Base-by-base conservation (phyloP, 2,329 filamentous ascomycete genomes). In the Arachnomyces sp. region DNA sequence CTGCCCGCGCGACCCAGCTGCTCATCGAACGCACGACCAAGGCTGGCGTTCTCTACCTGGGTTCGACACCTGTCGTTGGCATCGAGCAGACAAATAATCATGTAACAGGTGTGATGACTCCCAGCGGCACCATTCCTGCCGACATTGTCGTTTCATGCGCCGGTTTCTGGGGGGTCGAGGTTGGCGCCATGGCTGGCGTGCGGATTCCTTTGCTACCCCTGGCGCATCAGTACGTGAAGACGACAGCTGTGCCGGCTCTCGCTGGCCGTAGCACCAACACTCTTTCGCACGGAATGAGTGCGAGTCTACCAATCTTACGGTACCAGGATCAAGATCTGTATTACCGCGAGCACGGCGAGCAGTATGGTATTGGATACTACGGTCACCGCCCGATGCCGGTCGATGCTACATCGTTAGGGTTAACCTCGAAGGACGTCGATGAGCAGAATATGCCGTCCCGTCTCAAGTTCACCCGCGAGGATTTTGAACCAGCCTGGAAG, bases 151-250 rank as follows among this genome's bases (percentile, higher is more conserved):
- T 82, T 29, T 80, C 76, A 2, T 82, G 78, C 45, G 78, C 76
- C 5, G 78, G 78, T 0, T 78, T 82, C 55, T 82, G 78, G 78
- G 78, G 78, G 8, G 78, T 80, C 6, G 77, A 82, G 52, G 63
- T 82, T 5, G 78, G 78, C 15, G 73, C 71, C 4, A 78, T 82
- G 77, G 68, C 74, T 31, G 77, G 69, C 3, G 50, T 80, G 9
- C 60, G 70, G 2, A 68, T 82, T 15, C 78, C 78, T 5, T 57
- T 82, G 3, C 66, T 79, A 1, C 78, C 78, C 3, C 67, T 82
- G 43, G 78, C 70, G 0, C 78, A 82, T 39, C 78, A 82, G 47
- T 82, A 82, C 46, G 78, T 66, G 36, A 81, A 80, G 58, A 81
- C 78, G 0, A 77, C 72, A 0, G 44, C 73, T 0, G 62, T 81